These are phyloP conservation scores for Penicillium angulare DNA, from an alignment of 495 filamentous ascomycete genomes.

Conservation along the genomic window DNA sequence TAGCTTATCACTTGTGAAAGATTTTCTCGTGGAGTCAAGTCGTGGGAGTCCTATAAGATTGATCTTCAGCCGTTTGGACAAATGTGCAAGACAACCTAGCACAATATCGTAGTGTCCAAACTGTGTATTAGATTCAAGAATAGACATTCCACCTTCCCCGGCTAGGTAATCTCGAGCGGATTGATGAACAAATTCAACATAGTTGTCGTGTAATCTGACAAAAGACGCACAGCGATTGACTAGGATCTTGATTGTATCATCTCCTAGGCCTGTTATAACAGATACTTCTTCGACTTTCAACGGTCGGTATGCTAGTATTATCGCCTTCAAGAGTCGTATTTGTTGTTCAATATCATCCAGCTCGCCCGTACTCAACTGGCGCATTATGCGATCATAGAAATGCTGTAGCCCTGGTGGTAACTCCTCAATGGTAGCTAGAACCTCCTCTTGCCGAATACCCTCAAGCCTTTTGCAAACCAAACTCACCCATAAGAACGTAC, in stretches of 20 bases:
- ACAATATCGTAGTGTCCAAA: conserved; percentile 15
- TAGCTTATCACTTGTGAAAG: neutral
- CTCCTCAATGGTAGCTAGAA: conserved; percentile 3
- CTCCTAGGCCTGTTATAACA: neutral
- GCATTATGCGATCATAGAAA: conserved; percentile 11
- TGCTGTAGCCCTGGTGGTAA: conserved; percentile 4
- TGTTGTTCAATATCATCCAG: neutral
- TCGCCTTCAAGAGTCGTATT: neutral
- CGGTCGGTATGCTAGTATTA: neutral
- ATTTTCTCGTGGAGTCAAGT: conserved; percentile 1
- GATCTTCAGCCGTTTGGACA: conserved; percentile 13
- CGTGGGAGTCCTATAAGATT: conserved; percentile 14
- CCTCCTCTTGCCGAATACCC: conserved; percentile 1
- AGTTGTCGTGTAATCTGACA: conserved; percentile 9
- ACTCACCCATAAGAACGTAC: conserved; percentile 35
- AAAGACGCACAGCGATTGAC: conserved; percentile 14
- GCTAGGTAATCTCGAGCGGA: conserved; percentile 18
- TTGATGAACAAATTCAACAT: conserved; percentile 21
- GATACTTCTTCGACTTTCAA: neutral
- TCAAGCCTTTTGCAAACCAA: conserved; percentile 21
- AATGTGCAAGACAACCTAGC: conserved; percentile 15
- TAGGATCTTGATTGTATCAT: neutral
- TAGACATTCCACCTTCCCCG: conserved; percentile 4
- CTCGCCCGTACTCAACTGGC: neutral
- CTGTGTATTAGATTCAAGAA: conserved; percentile 2